Base-by-base conservation (phyloP, 306 rosid species). In the Sophora flavescens region DNA sequence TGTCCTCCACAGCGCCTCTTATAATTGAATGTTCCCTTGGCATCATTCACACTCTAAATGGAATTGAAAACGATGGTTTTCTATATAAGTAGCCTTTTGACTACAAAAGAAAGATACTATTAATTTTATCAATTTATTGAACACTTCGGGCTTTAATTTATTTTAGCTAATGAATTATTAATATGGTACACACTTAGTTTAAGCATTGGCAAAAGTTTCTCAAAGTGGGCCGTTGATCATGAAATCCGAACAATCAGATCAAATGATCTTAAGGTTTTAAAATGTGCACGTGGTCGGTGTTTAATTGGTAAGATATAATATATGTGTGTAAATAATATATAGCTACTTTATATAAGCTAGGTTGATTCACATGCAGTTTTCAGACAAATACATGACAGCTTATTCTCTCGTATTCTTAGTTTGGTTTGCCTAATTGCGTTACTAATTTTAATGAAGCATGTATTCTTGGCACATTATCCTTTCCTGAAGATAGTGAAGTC, bases 21-120 rank as follows among this genome's bases (percentile, higher is more conserved):
- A 81, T 68, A 65, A 84, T 81, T 77, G 78, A 69, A 77, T 84
- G 85, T 60, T 80, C 82, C 85, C 54, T 77, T 74, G 70, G 68
- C 81, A 69, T 75, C 78, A 69, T 83, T 79, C 81, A 44, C 62
- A 68, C 83, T 32, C 47, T 16, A 35, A 58, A 76, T 64, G 56
- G 36, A 50, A 32, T 60, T 66, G 73, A 74, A 74, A 79, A 79
- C 60, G 47, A 79, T 69, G 60, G 41, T 5, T 78, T 74, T 68
- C 66, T 60, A 62, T 60, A 62, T 83, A 70, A 83, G 66, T 79
- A 70, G 56, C n/a, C 75, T 67, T 74, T 69, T 79, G 79, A 78
- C 83, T 79, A 42, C 8, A 76, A 63, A 82, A 51, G 6, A 57
- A 64, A 5, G 22, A 47, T 73, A 26, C 42, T 68, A 9, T 30